Base-by-base conservation (phyloP, 371 early-diverging fungal species). In the Saksenaea oblongispora region DNA sequence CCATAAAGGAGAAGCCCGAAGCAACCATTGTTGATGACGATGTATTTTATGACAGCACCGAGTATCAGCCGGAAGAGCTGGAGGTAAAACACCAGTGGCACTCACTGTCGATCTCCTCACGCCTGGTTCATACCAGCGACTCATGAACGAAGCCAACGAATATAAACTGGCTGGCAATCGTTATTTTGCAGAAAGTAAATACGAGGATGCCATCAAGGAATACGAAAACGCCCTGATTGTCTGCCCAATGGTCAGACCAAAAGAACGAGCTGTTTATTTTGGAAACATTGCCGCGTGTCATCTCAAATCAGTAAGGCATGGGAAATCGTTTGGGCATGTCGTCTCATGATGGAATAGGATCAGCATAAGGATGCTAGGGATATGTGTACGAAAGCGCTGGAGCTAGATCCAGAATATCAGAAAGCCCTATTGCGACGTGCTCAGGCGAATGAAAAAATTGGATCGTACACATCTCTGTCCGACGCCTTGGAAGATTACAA, bases 391-490 rank as follows among this genome's bases (percentile, higher is more conserved):
- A 66, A 73, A 54, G 92, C 95, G 4, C 68, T 95, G n/a, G 79
- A 85, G 62, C 76, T 86, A 18, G 89, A 89, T 63, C 87, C 92
- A 17, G 74, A 69, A 2, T 95, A 91, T 60, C 79, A 82, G 55
- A 93, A 93, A 75, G 94, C 93, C 0, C 72, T 91, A 44, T 72
- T 89, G 47, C 84, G 95, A 27, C 84, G 93, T 56, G 95, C 95
- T 3, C 89, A 89, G 65, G 91, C 93, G 3, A 89, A 88, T 67
- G 93, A 88, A 65, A 72, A 81, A 34, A 58, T 87, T 5, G 78
- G 73, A 0, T 82, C 82, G 0, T 85, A 77, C 22, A 47, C 83
- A 2, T 65, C 87, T 22, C 60, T 90, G 37, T 74, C 71, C 0
- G 82, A 84, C 17, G 86, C 91, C 5, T 69, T 88, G 31, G 75